phyloP scores from a whole-genome alignment of 495 filamentous ascomycete genomes.

The Oidiodendron maius region DNA sequence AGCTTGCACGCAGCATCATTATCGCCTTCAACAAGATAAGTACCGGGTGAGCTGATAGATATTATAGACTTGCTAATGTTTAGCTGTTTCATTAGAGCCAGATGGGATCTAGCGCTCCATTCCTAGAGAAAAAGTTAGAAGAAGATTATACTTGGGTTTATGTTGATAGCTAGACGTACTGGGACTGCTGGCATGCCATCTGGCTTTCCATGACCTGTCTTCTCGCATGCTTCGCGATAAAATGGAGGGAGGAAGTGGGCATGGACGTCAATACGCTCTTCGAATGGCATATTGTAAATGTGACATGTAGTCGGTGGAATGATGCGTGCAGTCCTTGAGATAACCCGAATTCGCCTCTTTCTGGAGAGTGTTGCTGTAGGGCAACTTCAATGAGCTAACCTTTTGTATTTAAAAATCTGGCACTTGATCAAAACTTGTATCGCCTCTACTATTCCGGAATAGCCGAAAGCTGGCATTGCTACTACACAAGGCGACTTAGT shows the following conservation, averaged over 20 bases:
- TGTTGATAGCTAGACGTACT: slow-evolving; percentile 18
- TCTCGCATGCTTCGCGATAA: neutral
- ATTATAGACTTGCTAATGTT: slow-evolving; percentile 43
- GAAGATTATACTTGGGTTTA: neutral
- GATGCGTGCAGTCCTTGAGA: no score
- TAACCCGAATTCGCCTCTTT: no score
- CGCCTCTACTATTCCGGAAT: no score
- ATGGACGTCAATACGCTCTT: neutral
- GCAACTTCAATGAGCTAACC: no score
- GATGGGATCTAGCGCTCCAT: slow-evolving; percentile 37
- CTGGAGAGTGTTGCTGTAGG: no score
- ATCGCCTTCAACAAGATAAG: slow-evolving; percentile 28
- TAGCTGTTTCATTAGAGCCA: slow-evolving; percentile 36
- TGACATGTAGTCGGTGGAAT: no score
- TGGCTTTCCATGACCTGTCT: slow-evolving; percentile 11
- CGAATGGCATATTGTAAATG: slow-evolving; percentile 1
- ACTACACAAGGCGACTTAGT: no score
- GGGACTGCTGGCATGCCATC: slow-evolving; percentile 46
- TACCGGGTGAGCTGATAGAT: slow-evolving; percentile 46
- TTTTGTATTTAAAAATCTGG: no score
- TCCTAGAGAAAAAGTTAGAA: slow-evolving; percentile 15
- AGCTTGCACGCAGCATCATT: slow-evolving; percentile 23
- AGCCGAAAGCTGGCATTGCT: no score
- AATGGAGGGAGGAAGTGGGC: neutral
- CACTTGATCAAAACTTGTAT: no score